phyloP scores from a whole-genome alignment of 345 rosid species.

The Orychophragmus violaceus region DNA sequence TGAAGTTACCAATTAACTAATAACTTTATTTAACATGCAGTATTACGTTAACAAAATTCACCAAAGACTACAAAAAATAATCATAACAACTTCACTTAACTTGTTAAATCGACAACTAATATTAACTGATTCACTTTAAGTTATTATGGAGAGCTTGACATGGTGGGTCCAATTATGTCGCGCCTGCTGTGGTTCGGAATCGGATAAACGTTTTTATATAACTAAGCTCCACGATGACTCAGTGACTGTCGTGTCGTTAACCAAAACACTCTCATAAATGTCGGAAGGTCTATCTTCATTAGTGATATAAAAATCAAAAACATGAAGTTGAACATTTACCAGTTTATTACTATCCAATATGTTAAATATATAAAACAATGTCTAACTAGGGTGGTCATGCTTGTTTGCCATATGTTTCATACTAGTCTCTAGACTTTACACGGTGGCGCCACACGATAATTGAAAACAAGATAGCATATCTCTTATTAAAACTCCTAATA shows the following conservation, averaged over 20 bases:
- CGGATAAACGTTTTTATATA: background rate
- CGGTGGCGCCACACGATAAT: slow-evolving; percentile 10
- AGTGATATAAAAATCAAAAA: background rate
- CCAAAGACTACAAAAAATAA: background rate
- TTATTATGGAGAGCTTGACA: background rate
- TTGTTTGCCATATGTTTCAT: slow-evolving; percentile 8
- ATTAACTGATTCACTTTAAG: background rate
- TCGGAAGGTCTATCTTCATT: background rate
- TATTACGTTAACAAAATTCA: background rate
- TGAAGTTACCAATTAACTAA: slow-evolving; percentile 16
- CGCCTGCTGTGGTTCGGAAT: slow-evolving; percentile 7
- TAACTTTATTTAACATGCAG: background rate
- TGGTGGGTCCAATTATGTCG: slow-evolving; percentile 26
- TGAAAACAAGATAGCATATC: background rate
- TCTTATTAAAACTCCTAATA: no score
- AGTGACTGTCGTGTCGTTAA: slow-evolving; percentile 25
- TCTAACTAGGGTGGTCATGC: background rate
- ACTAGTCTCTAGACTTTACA: background rate
- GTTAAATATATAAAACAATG: no score
- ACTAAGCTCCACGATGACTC: slow-evolving; percentile 15
- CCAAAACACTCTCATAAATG: slow-evolving; percentile 19
- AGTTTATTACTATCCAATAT: no score
- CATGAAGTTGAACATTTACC: background rate
- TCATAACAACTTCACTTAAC: background rate
- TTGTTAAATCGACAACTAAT: background rate